Conservation (phyloP, 2,329 filamentous ascomycete species). For the Ophiostoma pallidulum region DNA sequence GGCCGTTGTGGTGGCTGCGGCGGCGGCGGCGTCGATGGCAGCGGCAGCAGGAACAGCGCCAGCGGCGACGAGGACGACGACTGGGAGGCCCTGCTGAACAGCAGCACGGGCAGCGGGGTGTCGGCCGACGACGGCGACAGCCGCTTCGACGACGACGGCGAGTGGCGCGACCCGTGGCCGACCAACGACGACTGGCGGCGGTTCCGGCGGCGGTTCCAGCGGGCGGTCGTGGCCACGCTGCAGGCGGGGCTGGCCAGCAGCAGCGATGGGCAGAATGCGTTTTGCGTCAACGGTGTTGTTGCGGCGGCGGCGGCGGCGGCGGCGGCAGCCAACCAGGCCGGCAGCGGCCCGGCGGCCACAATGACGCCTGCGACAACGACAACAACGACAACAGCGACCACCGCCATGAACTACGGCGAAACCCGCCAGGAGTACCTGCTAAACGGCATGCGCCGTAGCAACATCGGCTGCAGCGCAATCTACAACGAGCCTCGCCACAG, state of each 20-base stretch:
- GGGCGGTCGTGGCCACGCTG: constrained; percentile 23
- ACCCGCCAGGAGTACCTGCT: neutral
- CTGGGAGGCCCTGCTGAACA: constrained; percentile 14
- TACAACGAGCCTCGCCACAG: neutral
- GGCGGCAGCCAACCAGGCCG: neutral
- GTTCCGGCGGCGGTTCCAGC: constrained; percentile 27
- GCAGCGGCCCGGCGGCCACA: too few relatives aligned
- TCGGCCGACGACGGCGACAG: neutral
- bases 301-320: neutral
- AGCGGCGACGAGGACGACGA: constrained; percentile 20
- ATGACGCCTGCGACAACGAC: neutral
- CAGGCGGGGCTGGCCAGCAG: constrained; percentile 16
- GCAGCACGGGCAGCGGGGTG: neutral
- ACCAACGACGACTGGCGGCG: constrained; percentile 32
- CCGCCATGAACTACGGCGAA: neutral
- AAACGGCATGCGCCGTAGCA: too few relatives aligned
- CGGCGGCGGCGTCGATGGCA: too few relatives aligned
- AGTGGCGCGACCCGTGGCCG: constrained; percentile 30
- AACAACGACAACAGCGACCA: neutral
- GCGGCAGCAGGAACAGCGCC: too few relatives aligned
- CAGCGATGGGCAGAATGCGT: constrained; percentile 3
- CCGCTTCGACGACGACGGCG: constrained; percentile 20
- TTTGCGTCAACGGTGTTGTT: neutral
- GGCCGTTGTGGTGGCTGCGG: neutral
- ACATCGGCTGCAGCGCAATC: neutral